Base-by-base conservation (phyloP, 1,284 basidiomycete species). In the Rhizoctonia solani region DNA sequence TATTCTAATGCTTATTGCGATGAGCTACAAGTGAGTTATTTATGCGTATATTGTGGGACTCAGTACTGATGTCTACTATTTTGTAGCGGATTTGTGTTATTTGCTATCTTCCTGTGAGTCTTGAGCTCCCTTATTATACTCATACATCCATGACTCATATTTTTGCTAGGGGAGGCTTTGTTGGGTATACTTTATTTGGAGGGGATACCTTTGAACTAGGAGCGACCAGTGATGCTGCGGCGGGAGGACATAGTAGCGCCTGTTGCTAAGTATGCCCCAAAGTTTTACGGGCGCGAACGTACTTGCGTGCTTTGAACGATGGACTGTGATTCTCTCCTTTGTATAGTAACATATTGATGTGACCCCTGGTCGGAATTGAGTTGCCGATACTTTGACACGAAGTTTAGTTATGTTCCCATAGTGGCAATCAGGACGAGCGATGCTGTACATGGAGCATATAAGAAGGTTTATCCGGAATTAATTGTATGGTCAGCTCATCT, bases 1-100 rank as follows among this genome's bases (percentile, higher is more conserved):
- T 30, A 54, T 66, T 1, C n/a, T 66, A 4, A 66, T 66, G 63
- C 52, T 66, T 1, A 54, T 66, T 25, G 63, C 63, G 6, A 66
- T 66, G 63, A 66, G 63, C 41, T 54, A 46, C 34, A 66, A 66
- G 63, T 66, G 32, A 19, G 63, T 37, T 2, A 27, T 21, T 41
- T 19, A 27, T 21, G 4, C n/a, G 4, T 29, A 6, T 25, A 42
- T 8, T 13, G 41, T 25, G 11, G 13, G 16, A 8, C 29, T 25
- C 19, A 34, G 9, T 37, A 41, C 4, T 16, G 8, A 6, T 19
- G 9, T 19, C 27, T 11, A 46, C 9, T 30, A 19, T n/a, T 3
- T 4, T n/a, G 1, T n/a, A 66, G 63, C 13, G 63, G 63, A 1
- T 66, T 54, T 27, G 23, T 52, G 3, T 32, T 66, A 1, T 54